A percentile compares a stretch with the other conserved stretches of the same genome.
phyloP scores from a whole-genome alignment of 1,284 basidiomycete species.

The Xerocomus nothofagi region DNA sequence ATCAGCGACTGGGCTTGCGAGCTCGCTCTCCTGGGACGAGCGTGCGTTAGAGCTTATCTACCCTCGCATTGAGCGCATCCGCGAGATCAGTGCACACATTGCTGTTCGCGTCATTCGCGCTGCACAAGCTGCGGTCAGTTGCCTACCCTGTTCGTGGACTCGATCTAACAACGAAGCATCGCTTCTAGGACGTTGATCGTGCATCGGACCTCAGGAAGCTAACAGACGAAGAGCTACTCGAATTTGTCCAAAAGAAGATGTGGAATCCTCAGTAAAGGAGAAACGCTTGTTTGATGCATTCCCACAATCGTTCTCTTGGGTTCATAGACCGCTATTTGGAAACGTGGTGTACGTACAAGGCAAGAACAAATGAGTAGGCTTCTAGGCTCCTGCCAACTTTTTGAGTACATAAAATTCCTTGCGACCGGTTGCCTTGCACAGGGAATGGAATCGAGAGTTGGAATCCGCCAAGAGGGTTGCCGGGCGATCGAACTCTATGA shows the following conservation, averaged over 20 bases:
- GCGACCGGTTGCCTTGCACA: slow-evolving; percentile 83
- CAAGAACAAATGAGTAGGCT: background rate
- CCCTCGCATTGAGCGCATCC: slow-evolving; percentile 76
- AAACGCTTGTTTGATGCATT: background rate
- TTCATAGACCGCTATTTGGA: background rate
- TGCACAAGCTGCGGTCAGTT: slow-evolving; percentile 70
- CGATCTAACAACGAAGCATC: slow-evolving; percentile 1
- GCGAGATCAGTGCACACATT: slow-evolving; percentile 80
- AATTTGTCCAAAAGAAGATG: slow-evolving; percentile 63
- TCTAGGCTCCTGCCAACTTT: slow-evolving; percentile 57
- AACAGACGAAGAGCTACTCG: slow-evolving; percentile 55
- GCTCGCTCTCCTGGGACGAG: slow-evolving; percentile 77
- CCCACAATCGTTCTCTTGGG: background rate
- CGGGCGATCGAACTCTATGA: slow-evolving; percentile 81
- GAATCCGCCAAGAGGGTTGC: slow-evolving; percentile 63
- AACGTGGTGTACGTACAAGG: slow-evolving; percentile 10
- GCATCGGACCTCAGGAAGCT: slow-evolving; percentile 53
- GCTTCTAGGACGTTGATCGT: slow-evolving; percentile 57
- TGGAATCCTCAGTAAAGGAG: slow-evolving; percentile 52
- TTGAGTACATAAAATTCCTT: slow-evolving; percentile 76
- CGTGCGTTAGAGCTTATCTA: slow-evolving; percentile 65
- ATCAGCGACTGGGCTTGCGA: slow-evolving; percentile 73
- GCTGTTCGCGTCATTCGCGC: slow-evolving; percentile 73
- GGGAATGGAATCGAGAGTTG: slow-evolving; percentile 67
- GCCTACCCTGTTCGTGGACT: background rate